Evolutionary conservation across 2,329 filamentous ascomycete genomes (phyloP), one percentile per base, ranked within the genome.

Genomic region (Biscogniauxia sp.): DNA sequence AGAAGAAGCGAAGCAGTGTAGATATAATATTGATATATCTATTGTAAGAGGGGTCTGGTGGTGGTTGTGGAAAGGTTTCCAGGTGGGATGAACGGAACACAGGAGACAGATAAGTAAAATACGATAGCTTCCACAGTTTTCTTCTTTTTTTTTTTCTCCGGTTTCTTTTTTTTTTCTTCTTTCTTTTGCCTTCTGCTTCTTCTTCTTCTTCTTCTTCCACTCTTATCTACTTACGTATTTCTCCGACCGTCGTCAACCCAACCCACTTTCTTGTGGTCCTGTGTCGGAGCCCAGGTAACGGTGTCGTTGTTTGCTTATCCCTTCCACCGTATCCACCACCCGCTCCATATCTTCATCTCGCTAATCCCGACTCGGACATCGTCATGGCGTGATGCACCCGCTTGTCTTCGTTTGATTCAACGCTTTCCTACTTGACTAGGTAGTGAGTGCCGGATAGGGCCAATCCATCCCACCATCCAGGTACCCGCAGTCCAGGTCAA

Each of bases 341-440:
- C 51, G 45, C 52, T 63, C 61, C 61, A 60, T 65, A 64, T 61
- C 58, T 54, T 60, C 53, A 54, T 60, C 57, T 64, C 59, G 57
- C 59, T 65, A 65, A 59, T 61, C 59, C 57, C 11, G 60, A 61
- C 59, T 57, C 50, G 58, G 61, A 55, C 51, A 51, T 20, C 50
- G 50, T 51, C 50, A 20, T 51, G 50, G 50, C 50, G 50, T 25
- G 50, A 51, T 51, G 50, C 50, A 19, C 50, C 50, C 37, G 37
- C 15, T 45, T n/a, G 37, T 45, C 15, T 3, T 6, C 6, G 17
- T n/a, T n/a, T n/a, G 37, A 45, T 45, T 45, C 28, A 32, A 32
- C 28, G 15, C 15, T 45, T 45, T 45, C 15, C 37, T 32, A 32
- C 28, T 7, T 32, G 28, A 32, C 28, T 32, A 32, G n/a, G n/a